Conservation (phyloP, 2,329 filamentous ascomycete genomes). For the Pyrenochaeta sp. region DNA sequence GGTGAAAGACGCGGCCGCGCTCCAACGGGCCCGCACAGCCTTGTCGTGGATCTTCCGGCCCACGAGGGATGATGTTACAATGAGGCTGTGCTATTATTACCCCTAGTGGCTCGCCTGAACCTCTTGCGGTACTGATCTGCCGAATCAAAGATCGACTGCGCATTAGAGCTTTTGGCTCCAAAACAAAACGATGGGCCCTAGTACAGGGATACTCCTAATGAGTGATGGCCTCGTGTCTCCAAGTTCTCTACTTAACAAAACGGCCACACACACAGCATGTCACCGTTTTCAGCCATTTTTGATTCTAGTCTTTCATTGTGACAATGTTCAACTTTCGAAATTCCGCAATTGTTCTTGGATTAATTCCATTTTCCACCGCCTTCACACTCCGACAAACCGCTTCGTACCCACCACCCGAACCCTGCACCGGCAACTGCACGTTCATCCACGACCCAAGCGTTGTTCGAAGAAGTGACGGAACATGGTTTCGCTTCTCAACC, state of each 20-base stretch:
- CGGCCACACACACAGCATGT: neutral
- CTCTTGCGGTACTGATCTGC: neutral
- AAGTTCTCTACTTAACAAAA: neutral
- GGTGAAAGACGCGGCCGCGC: neutral
- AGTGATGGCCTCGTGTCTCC: neutral
- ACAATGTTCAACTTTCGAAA: neutral
- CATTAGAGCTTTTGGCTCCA: neutral
- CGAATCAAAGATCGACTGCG: neutral
- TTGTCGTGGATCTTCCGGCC: neutral
- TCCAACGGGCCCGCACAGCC: neutral
- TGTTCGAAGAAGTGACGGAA: slow-evolving; percentile 57
- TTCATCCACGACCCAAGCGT: slow-evolving; percentile 59
- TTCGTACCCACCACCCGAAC: slow-evolving; percentile 32
- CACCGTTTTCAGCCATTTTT: neutral
- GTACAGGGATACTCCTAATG: neutral
- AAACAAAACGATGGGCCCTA: neutral
- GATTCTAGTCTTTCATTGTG: neutral
- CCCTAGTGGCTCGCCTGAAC: neutral
- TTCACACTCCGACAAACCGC: slow-evolving; percentile 7
- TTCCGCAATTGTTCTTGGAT: neutral
- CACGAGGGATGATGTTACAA: too few species aligned
- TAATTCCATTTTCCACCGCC: neutral
- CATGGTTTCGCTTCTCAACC: slow-evolving; percentile 62
- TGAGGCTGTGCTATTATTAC: neutral
- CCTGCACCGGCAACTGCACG: slow-evolving; percentile 52